Base-by-base conservation (phyloP, 352 stramenopile genomes). In the Phytopythium litorale region DNA sequence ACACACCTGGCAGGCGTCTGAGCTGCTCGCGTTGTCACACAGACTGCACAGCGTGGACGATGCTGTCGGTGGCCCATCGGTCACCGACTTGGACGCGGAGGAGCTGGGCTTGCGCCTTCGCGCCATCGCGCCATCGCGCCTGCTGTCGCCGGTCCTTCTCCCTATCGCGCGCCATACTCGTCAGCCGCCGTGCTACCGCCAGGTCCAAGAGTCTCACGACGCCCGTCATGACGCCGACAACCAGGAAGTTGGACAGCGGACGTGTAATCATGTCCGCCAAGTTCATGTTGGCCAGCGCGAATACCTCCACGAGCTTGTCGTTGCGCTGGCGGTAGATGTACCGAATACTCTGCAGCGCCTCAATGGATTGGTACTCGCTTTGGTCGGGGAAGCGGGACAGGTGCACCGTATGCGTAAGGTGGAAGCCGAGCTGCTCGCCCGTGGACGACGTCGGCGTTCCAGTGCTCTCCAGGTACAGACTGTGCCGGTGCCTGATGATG, bases 301-400 rank as follows among this genome's bases (percentile, higher is more conserved):
- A 85, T 4, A 82, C 71, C 50, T 82, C 76, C 13, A 85, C 73
- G 40, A 79, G 63, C 16, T 72, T 71, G 23, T 75, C 67, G n/a
- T 70, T 72, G 51, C 75, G 78, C 60, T 85, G 76, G 56, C 75
- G 70, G 69, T 82, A 85, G 28, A 85, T 52, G 52, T 79, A 79
- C 9, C 73, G 72, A 15, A 75, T 78, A 42, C 64, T 75, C 62
- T 82, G 76, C 66, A 72, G 51, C 12, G 70, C 66, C 28, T 75
- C 66, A 32, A 85, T 70, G 8, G 69, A 79, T 49, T 83, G 76
- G 61, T 72, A 65, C 49, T 63, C 66, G 9, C 56, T 73, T n/a
- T 83, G 59, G 48, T 83, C 62, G 0, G 76, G 76, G 55, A 83
- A 83, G 30, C 66, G 48, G 11, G 70, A 65, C 18, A 81, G 33